These are phyloP conservation scores for Populus pruinosa DNA, from an alignment of 345 rosid genomes.

Conservation along the genomic window DNA sequence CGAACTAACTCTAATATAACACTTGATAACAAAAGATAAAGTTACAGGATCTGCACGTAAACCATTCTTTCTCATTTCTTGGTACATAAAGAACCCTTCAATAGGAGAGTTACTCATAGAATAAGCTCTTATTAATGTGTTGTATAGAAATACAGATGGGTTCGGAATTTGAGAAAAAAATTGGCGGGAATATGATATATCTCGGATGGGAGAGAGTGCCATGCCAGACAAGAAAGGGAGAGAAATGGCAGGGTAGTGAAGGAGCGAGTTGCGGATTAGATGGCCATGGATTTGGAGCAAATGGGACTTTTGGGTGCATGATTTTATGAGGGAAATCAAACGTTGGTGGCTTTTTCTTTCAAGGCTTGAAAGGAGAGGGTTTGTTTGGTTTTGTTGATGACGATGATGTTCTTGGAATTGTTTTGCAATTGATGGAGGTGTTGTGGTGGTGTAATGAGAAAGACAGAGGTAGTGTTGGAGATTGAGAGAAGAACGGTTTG, in stretches of 20 bases:
- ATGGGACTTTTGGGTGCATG: conserved; percentile 43
- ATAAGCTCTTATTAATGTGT: conserved; percentile 68
- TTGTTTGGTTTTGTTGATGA: too few relatives aligned
- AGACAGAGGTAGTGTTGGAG: too few relatives aligned
- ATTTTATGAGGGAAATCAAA: conserved; percentile 51
- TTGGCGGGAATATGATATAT: conserved; percentile 41
- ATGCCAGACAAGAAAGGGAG: conserved; percentile 56
- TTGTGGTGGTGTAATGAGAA: too few relatives aligned
- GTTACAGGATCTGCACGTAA: conserved; percentile 45
- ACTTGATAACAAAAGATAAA: conserved; percentile 57
- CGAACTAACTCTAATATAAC: conserved; percentile 39
- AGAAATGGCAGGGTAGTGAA: conserved; percentile 42
- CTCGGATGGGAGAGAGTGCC: conserved; percentile 36
- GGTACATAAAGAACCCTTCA: conserved; percentile 50
- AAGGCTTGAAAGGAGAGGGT: too few relatives aligned
- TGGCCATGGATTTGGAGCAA: conserved; percentile 71
- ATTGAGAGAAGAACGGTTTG: too few relatives aligned
- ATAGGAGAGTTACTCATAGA: conserved; percentile 42
- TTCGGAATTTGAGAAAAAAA: conserved; percentile 45
- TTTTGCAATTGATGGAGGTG: too few relatives aligned
- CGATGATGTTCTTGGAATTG: too few relatives aligned
- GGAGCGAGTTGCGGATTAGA: conserved; percentile 43
- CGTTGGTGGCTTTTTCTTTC: background rate
- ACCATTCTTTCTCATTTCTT: conserved; percentile 38
- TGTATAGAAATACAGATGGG: conserved; percentile 54